Percentiles rank a stretch among this genome's conserved stretches.
Conservation (phyloP, 345 rosid species). For the Cardamine chenopodiifolia region DNA sequence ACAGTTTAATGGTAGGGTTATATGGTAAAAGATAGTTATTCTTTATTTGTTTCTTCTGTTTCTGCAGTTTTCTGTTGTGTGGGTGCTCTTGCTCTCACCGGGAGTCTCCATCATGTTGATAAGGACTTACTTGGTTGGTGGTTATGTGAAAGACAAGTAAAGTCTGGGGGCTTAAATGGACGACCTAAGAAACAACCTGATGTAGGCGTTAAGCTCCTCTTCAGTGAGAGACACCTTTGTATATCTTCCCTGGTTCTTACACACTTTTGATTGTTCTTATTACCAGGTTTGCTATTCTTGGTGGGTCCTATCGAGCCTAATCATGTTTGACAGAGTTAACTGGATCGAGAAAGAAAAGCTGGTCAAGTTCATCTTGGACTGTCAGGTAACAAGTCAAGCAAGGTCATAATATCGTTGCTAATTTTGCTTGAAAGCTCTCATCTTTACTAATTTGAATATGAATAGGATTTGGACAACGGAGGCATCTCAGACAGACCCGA, state of each 20-base stretch:
- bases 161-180: slow-evolving; percentile 83
- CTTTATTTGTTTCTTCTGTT: slow-evolving; percentile 8
- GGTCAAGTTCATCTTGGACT: slow-evolving; percentile 66
- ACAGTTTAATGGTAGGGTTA: slow-evolving; percentile 13
- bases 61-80: slow-evolving; percentile 86
- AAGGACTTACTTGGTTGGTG: slow-evolving; percentile 98
- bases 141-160: slow-evolving; percentile 86
- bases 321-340: slow-evolving; percentile 81
- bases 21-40: neutral
- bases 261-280: slow-evolving; percentile 15
- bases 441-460: neutral
- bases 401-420: neutral
- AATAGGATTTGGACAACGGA: slow-evolving; percentile 76
- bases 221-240: slow-evolving; percentile 6
- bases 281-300: slow-evolving; percentile 83
- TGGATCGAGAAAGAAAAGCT: slow-evolving; percentile 88
- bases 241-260: slow-evolving; percentile 8
- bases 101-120: slow-evolving; percentile 80
- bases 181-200: slow-evolving; percentile 96
- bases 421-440: neutral
- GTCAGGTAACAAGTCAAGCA: slow-evolving; percentile 57
- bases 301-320: slow-evolving; percentile 98
- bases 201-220: slow-evolving; percentile 48
- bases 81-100: slow-evolving; percentile 90
- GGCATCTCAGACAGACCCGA: slow-evolving; percentile 91